Percentiles rank a stretch among this genome's conserved stretches.
phyloP scores from a whole-genome alignment of 129 eudicot genomes.

The Centella asiatica region DNA sequence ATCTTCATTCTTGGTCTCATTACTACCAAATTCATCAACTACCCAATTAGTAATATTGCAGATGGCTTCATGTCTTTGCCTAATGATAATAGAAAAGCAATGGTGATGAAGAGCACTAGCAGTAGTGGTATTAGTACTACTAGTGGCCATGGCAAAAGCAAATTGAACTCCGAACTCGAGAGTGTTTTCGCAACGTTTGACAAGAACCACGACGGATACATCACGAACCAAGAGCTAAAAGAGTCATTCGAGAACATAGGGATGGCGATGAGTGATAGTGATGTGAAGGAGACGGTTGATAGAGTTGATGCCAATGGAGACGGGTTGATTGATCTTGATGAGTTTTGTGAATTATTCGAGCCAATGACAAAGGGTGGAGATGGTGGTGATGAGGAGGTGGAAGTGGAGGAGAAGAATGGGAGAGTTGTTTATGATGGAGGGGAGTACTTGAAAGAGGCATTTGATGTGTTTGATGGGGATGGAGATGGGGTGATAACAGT shows the following conservation, averaged over 20 bases:
- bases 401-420: no score
- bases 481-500: slow-evolving; percentile 23
- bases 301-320: slow-evolving; percentile 2
- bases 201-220: slow-evolving; percentile 6
- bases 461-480: slow-evolving; percentile 21
- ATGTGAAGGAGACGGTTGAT: not conserved
- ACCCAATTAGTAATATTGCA: not conserved
- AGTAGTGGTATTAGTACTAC: not conserved
- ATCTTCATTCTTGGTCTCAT: slow-evolving; percentile 2
- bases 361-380: not conserved
- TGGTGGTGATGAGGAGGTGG: not conserved
- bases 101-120: no score
- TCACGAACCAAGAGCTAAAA: slow-evolving; percentile 1
- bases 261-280: not conserved
- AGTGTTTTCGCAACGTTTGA: slow-evolving; percentile 9
- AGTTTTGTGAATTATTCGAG: slow-evolving; percentile 7
- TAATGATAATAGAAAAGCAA: not conserved
- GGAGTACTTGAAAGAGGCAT: slow-evolving; percentile 16
- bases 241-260: not conserved
- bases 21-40: not conserved
- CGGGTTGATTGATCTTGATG: slow-evolving; percentile 2
- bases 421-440: not conserved
- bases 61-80: not conserved
- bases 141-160: not conserved
- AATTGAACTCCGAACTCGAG: not conserved